These are phyloP conservation scores for Salix exigua DNA, from an alignment of 345 rosid species.

Conservation along the genomic window DNA sequence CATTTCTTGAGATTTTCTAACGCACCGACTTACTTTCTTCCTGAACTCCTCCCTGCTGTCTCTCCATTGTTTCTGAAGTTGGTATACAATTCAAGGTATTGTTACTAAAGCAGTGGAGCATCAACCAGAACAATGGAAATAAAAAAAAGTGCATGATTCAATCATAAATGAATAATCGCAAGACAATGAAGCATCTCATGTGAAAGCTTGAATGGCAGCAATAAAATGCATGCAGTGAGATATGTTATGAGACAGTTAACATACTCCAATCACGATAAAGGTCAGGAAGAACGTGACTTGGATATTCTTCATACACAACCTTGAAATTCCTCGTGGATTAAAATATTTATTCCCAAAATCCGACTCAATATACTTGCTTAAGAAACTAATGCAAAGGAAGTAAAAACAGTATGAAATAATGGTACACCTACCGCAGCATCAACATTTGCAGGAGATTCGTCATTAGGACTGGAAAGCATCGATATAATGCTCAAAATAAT, in stretches of 20 bases:
- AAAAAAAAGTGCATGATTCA: neutral
- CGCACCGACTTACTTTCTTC: slow-evolving; percentile 28
- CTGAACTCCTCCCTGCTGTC: slow-evolving; percentile 23
- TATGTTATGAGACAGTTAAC: neutral
- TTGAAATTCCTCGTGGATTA: neutral
- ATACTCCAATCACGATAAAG: neutral
- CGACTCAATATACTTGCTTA: neutral
- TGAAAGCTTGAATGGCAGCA: neutral
- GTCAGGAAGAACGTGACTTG: neutral
- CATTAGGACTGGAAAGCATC: slow-evolving; percentile 87
- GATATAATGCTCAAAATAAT: slow-evolving; percentile 82
- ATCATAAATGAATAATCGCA: neutral
- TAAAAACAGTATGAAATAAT: neutral
- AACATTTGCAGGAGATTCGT: slow-evolving; percentile 88
- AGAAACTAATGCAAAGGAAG: neutral
- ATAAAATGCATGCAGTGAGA: neutral
- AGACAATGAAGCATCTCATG: neutral
- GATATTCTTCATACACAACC: neutral
- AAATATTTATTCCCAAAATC: neutral
- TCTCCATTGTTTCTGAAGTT: slow-evolving; percentile 29
- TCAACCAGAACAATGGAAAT: neutral
- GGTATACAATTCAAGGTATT: neutral
- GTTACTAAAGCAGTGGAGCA: neutral
- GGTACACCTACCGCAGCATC: slow-evolving; percentile 77
- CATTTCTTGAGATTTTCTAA: slow-evolving; percentile 32